Percentiles rank a stretch among this genome's conserved stretches.
phyloP scores from a whole-genome alignment of 768 basidiomycete genomes.

The Serendipita sp. region DNA sequence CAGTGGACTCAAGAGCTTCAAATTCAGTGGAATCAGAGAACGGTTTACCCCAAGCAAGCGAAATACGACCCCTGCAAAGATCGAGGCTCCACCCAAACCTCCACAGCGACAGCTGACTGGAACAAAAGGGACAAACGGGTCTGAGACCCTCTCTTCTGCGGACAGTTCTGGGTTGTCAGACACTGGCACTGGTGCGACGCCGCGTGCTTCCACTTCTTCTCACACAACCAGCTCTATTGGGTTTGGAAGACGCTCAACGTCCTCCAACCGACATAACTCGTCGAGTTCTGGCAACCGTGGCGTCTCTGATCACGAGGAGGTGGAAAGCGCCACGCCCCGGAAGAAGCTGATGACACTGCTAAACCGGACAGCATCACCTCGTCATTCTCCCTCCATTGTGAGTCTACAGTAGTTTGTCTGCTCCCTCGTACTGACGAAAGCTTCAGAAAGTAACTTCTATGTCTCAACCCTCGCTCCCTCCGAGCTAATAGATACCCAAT shows the following conservation, averaged over 20 bases:
- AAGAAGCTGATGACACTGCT: background rate
- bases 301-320: constrained; percentile 1
- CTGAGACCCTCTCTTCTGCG: background rate
- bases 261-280: background rate
- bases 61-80: background rate
- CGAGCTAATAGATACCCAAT: no score
- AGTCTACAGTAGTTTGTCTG: background rate
- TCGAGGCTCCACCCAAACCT: background rate
- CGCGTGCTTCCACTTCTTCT: background rate
- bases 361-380: background rate
- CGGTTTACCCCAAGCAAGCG: background rate
- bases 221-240: background rate
- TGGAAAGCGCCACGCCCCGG: background rate
- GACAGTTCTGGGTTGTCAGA: background rate
- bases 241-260: background rate
- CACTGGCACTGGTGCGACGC: background rate
- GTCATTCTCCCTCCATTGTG: background rate
- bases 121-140: background rate
- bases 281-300: background rate
- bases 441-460: no score
- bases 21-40: constrained; percentile 5
- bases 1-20: constrained; percentile 6
- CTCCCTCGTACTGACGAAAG: no score
- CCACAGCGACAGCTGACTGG: background rate
- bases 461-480: no score